A percentile compares a stretch with the other conserved stretches of the same genome.
phyloP scores from a whole-genome alignment of 148 eudicot species.

The Rhododendron williamsianum region DNA sequence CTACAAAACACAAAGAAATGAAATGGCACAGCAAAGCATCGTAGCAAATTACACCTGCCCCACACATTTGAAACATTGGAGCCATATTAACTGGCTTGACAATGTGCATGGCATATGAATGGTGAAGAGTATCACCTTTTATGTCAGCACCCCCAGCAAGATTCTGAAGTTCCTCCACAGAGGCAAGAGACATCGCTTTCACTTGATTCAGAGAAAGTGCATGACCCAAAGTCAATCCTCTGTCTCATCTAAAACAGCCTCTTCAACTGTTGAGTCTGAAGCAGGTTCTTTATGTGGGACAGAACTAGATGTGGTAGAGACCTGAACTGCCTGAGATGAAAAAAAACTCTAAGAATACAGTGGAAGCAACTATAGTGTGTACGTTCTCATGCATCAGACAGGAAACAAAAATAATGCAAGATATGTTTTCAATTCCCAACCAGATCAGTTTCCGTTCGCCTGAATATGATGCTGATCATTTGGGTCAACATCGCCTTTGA shows the following conservation, averaged over 20 bases:
- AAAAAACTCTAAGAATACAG: conserved; percentile 28
- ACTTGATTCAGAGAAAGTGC: conserved; percentile 44
- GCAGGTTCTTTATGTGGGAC: conserved; percentile 31
- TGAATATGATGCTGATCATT: conserved; percentile 88
- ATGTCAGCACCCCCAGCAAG: conserved; percentile 97
- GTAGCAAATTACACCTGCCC: background rate
- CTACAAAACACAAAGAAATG: conserved; percentile 34
- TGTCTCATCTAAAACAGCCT: conserved; percentile 34
- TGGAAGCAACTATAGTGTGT: conserved; percentile 12
- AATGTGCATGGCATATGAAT: background rate
- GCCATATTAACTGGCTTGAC: background rate
- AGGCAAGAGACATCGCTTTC: conserved; percentile 56
- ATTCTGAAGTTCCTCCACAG: conserved; percentile 86
- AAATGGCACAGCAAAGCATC: background rate
- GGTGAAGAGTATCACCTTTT: conserved; percentile 45
- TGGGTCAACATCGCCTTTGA: conserved; percentile 98
- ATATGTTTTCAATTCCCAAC: conserved; percentile 26
- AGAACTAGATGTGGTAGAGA: conserved; percentile 30
- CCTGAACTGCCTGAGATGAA: conserved; percentile 38
- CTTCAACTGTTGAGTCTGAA: conserved; percentile 40
- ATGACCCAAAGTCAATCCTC: conserved; percentile 49
- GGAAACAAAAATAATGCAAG: conserved; percentile 1
- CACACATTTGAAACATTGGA: background rate
- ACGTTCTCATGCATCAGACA: conserved; percentile 4
- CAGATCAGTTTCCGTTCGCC: conserved; percentile 92